phyloP scores from a whole-genome alignment of 2,329 filamentous ascomycete genomes.

The Alternaria sp. region DNA sequence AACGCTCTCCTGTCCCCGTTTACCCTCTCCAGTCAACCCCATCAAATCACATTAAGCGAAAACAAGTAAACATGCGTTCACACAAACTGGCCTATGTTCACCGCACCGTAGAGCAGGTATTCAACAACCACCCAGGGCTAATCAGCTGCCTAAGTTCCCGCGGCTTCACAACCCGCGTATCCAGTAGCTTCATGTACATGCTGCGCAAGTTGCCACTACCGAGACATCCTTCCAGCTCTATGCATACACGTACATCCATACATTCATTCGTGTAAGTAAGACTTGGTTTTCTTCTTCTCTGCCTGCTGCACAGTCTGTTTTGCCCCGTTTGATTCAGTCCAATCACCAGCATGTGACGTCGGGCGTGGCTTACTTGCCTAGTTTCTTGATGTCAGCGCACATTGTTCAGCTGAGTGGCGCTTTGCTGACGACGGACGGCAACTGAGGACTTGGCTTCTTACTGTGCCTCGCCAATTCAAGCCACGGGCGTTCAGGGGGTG shows the following conservation, averaged over 20 bases:
- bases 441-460: background rate
- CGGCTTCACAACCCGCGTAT: background rate
- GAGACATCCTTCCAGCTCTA: background rate
- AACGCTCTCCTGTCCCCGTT: background rate
- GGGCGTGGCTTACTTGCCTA: background rate
- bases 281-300: background rate
- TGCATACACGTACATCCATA: background rate
- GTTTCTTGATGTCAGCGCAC: background rate
- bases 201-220: background rate
- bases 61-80: background rate
- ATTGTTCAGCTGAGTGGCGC: background rate
- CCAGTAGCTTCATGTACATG: background rate
- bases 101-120: background rate
- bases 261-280: background rate
- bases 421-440: constrained; percentile 1
- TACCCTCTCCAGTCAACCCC: background rate
- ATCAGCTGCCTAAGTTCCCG: background rate
- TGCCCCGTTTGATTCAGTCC: background rate
- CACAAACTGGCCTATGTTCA: background rate
- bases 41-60: background rate
- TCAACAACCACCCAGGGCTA: background rate
- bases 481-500: background rate
- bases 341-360: background rate
- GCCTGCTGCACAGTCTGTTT: background rate
- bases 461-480: background rate